A percentile compares a stretch with the other conserved stretches of the same genome.
Conservation (phyloP, 192 early-diverging fungal genomes). For the Podila epigama region DNA sequence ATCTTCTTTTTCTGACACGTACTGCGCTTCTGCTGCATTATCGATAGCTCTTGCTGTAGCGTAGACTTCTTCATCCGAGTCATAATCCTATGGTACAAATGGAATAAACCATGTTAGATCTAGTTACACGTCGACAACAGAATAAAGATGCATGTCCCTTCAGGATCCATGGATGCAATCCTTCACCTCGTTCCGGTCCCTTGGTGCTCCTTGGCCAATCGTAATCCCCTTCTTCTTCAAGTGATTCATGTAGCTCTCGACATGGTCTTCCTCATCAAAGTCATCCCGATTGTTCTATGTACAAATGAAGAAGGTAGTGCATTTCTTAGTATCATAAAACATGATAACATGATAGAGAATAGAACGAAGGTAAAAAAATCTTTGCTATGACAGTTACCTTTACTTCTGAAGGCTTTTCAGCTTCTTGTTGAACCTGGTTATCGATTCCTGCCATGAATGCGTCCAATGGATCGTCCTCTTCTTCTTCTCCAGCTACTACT, state of each 20-base stretch:
- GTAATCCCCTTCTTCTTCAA: constrained; percentile 79
- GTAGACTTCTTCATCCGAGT: constrained; percentile 89
- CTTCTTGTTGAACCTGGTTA: constrained; percentile 56
- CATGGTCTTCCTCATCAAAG: constrained; percentile 78
- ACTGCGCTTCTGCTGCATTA: constrained; percentile 49
- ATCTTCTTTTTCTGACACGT: background rate
- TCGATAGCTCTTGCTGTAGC: constrained; percentile 77
- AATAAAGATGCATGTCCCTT: no score
- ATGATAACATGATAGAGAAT: background rate
- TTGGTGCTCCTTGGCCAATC: constrained; percentile 64
- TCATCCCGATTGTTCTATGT: constrained; percentile 64
- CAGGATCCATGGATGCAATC: background rate
- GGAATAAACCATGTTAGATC: background rate
- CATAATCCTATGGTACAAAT: constrained; percentile 52
- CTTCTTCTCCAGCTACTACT: constrained; percentile 33
- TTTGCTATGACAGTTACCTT: constrained; percentile 39
- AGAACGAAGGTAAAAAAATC: background rate
- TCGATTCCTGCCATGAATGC: constrained; percentile 84
- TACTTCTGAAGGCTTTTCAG: constrained; percentile 57
- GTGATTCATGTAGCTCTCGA: constrained; percentile 77
- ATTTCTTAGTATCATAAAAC: background rate
- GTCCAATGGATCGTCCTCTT: constrained; percentile 80
- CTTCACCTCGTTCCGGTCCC: constrained; percentile 57
- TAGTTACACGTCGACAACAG: background rate
- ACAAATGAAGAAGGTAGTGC: background rate